Percentiles rank a stretch among this genome's conserved stretches.
Conservation (phyloP, 345 rosid species). For the Acer negundo region DNA sequence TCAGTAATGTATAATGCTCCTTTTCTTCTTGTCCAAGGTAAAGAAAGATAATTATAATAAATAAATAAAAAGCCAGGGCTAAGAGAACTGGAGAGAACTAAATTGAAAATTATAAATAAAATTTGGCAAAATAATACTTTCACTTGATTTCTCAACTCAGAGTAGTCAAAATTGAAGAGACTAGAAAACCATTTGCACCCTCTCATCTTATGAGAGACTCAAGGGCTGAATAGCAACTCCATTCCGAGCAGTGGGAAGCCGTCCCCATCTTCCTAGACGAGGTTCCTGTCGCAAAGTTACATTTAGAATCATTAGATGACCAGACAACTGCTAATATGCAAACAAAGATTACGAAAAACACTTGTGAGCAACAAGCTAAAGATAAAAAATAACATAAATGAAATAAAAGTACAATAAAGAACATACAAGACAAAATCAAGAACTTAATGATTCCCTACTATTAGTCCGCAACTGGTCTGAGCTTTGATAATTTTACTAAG, state of each 20-base stretch:
- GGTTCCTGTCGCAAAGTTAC: conserved; percentile 62
- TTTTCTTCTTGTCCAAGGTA: neutral
- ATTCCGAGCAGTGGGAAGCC: conserved; percentile 53
- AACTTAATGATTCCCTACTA: neutral
- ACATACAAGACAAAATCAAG: neutral
- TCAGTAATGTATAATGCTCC: conserved; percentile 3
- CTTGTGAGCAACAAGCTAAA: neutral
- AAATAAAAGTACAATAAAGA: neutral
- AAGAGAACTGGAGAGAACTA: neutral
- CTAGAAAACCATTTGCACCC: neutral
- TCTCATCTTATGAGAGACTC: conserved; percentile 43
- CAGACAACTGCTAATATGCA: neutral
- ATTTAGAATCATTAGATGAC: conserved; percentile 11
- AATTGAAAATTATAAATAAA: neutral
- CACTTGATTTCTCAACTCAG: conserved; percentile 9
- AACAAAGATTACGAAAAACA: neutral
- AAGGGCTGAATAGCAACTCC: conserved; percentile 80
- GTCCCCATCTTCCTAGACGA: conserved; percentile 94
- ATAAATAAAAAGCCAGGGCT: neutral
- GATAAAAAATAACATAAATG: neutral
- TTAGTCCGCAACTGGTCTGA: too few relatives aligned
- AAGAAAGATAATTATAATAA: neutral
- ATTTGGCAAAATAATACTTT: neutral
- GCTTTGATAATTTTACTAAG: too few relatives aligned
- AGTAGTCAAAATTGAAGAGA: conserved; percentile 28